Evolutionary conservation across 306 rosid genomes (phyloP), one percentile per base, ranked within the genome.

Genomic region (Canavalia ensiformis): DNA sequence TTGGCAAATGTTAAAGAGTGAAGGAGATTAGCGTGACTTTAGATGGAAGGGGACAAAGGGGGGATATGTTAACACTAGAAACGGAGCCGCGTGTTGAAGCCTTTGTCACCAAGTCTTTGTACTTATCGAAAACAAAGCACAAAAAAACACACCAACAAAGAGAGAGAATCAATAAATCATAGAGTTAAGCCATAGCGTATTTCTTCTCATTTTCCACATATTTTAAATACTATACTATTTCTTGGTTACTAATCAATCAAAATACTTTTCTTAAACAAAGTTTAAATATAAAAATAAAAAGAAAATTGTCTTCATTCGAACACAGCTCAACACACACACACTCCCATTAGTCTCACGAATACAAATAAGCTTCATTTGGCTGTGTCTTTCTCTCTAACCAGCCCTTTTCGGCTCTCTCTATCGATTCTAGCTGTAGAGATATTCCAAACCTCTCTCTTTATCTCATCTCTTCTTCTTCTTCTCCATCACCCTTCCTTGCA

Each of bases 321-420:
- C 51, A 84, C 89, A 88, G 88, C 92, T 84, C 88, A 81, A 80
- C 78, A 79, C 83, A 41, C 25, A 18, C 33, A 46, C 58, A 46
- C 31, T 37, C 56, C 7, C 58, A 44, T 8, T 85, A 9, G 67
- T 52, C 41, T 71, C 83, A 25, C 83, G 78, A 83, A 88, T 91
- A 86, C 56, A 88, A 81, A 89, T 10, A 88, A 79, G 81, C 74
- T 65, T 70, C 83, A 18, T 52, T 88, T 88, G 75, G 11, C 86
- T 0, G 0, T 66, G 86, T 67, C 85, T 74, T 77, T 71, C 66
- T 84, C 82, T 84, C 82, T 6, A 79, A 28, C 73, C 45, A 59
- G 58, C 86, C 29, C 86, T 60, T 51, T 86, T 79, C 84, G 68
- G 70, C 81, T 85, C 86, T 83, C 89, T 78, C 84, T 86, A 77